Evolutionary conservation across 768 basidiomycete genomes (phyloP), one percentile per base, ranked within the genome.

Genomic region (Serpula lacrymans): DNA sequence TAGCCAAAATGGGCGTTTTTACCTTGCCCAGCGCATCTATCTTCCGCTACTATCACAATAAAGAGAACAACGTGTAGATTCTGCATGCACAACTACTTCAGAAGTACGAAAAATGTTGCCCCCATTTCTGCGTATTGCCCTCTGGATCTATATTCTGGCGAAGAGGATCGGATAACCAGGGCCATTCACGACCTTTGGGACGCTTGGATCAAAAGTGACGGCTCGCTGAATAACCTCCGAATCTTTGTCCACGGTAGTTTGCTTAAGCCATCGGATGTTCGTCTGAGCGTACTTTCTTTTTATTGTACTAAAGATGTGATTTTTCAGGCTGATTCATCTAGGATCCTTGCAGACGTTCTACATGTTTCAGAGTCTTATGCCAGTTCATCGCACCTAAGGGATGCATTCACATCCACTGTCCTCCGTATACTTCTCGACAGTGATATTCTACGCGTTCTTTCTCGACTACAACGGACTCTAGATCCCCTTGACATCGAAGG

Each of bases 1-100:
- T 36, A 96, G 95, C 95, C 95, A 23, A 99, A 99, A 70, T 99
- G 95, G 94, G 91, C 82, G 3, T 96, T 99, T 62, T 63, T 97
- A 27, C 92, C 95, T 2, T 71, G 69, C 23, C 54, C 72, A 5
- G 48, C 53, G 2, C 72, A 84, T 60, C 69, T 93, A 26, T 84
- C 90, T 5, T 51, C 69, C 3, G 62, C 65, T 27, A 85, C 82
- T 1, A 69, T 60, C 11, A 44, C 53, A 1, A 62, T 80, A 49
- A 97, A 97, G 69, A 69, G 70, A 6, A 64, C 61, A 27, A 83
- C 86, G 12, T 95, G 93, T 67, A 77, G 95, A 48, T 94, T 90
- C 60, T 93, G 91, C 59, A 88, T 97, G 84, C 91, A 97, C 59
- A 69, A 79, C 2, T 70, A 77, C 44, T 55, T 81, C 53, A 80